Conservation (phyloP, 2,329 filamentous ascomycete species). For the Cercospora canescens region DNA sequence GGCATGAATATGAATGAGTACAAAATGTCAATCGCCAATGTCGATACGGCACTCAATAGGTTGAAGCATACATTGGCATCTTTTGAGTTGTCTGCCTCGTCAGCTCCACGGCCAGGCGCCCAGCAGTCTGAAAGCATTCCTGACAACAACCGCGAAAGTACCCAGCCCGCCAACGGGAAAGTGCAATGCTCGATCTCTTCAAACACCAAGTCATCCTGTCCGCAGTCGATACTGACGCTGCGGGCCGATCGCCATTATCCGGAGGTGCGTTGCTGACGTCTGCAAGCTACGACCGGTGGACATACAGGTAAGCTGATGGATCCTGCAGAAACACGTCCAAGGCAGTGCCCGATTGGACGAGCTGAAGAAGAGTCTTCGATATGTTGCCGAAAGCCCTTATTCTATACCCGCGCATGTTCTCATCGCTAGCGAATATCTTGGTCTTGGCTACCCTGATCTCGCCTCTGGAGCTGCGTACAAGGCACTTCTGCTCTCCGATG, state of each 20-base stretch:
- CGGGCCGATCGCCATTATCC: slow-evolving; percentile 19
- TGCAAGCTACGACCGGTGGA: background rate
- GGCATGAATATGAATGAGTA: slow-evolving; percentile 31
- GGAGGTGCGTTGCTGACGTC: slow-evolving; percentile 21
- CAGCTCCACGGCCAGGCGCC: slow-evolving; percentile 6
- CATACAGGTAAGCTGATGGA: slow-evolving; percentile 22
- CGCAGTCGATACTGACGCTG: slow-evolving; percentile 9
- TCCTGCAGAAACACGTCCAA: slow-evolving; percentile 11
- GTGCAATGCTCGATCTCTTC: background rate
- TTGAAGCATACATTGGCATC: slow-evolving; percentile 35
- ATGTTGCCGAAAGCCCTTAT: slow-evolving; percentile 21
- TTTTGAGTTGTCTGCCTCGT: slow-evolving; percentile 27
- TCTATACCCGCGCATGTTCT: slow-evolving; percentile 41
- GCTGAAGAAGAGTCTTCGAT: slow-evolving; percentile 15
- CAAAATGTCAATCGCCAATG: slow-evolving; percentile 30
- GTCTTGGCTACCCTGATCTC: slow-evolving; percentile 84
- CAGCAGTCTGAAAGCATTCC: background rate
- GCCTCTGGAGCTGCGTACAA: slow-evolving; percentile 88
- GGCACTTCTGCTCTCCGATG: slow-evolving; percentile 82
- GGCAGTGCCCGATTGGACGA: slow-evolving; percentile 13
- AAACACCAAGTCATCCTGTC: background rate
- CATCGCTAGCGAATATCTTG: slow-evolving; percentile 69
- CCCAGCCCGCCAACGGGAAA: background rate
- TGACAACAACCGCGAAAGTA: background rate
- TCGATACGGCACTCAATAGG: slow-evolving; percentile 33